phyloP scores from a whole-genome alignment of 108 stramenopile species.

The Nitzschia sp. region DNA sequence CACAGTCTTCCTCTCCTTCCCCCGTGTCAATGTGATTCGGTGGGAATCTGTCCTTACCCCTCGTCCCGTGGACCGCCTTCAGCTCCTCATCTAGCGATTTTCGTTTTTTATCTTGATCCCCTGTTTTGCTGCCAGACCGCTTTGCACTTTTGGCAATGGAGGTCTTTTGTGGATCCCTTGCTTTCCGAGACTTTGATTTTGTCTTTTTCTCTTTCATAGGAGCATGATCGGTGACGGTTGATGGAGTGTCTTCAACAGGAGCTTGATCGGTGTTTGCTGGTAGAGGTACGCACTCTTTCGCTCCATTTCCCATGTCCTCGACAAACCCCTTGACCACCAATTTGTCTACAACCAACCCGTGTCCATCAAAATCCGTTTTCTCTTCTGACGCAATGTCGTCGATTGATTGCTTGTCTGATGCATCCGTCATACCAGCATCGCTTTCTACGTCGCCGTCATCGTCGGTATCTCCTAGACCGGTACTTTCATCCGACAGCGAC shows the following conservation, averaged over 20 bases:
- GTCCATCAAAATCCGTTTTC: neutral
- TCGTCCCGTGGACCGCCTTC: neutral
- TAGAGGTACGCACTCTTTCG: neutral
- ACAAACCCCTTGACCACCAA: neutral
- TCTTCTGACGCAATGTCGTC: no score
- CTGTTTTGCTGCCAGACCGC: neutral
- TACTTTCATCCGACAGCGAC: neutral
- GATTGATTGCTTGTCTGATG: no score
- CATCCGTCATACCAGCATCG: no score
- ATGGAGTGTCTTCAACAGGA: neutral
- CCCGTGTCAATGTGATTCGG: neutral
- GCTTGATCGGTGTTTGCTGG: neutral
- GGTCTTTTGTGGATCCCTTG: neutral
- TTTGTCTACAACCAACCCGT: neutral
- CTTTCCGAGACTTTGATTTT: neutral
- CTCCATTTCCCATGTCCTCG: neutral
- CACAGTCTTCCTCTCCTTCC: neutral
- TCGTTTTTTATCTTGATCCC: neutral
- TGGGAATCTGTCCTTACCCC: neutral
- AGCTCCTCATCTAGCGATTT: neutral
- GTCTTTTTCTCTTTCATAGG: neutral
- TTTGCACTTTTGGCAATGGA: neutral
- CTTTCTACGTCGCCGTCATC: no score
- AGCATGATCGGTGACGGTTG: neutral
- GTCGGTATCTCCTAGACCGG: no score